phyloP scores from a whole-genome alignment of 2,329 filamentous ascomycete genomes.

The Exophiala sp. region DNA sequence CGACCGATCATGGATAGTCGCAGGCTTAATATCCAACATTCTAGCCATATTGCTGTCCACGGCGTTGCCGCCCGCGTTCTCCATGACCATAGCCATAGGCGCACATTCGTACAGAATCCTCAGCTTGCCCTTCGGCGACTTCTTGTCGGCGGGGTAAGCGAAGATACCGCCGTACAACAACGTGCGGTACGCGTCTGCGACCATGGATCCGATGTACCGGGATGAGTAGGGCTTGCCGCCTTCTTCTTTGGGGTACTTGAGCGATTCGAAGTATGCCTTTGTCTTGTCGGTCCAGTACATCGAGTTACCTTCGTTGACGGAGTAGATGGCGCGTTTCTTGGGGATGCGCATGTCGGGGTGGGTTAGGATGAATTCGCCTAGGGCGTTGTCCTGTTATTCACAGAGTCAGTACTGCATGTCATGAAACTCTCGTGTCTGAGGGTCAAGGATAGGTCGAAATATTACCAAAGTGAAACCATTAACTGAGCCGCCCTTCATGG shows the following conservation, averaged over 20 bases:
- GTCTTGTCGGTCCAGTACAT: slow-evolving; percentile 91
- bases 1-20: slow-evolving; percentile 90
- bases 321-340: slow-evolving; percentile 80
- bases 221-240: slow-evolving; percentile 85
- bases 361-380: slow-evolving; percentile 98
- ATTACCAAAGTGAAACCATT: slow-evolving; percentile 96
- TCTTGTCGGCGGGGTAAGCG: slow-evolving; percentile 95
- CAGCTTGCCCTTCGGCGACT: slow-evolving; percentile 97
- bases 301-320: slow-evolving; percentile 97
- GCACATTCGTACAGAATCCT: slow-evolving; percentile 97
- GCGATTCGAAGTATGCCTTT: slow-evolving; percentile 80
- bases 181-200: slow-evolving; percentile 95
- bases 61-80: slow-evolving; percentile 94
- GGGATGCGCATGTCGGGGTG: slow-evolving; percentile 93
- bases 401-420: no score
- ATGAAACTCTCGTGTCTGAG: no score
- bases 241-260: slow-evolving; percentile 71
- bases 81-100: slow-evolving; percentile 98
- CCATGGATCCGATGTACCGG: slow-evolving; percentile 90
- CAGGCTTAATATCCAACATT: slow-evolving; percentile 83
- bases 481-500: slow-evolving; percentile 86
- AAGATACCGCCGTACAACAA: slow-evolving; percentile 95
- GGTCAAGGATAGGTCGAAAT: no score
- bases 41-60: slow-evolving; percentile 86
- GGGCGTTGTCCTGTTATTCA: slow-evolving; percentile 91